These are phyloP conservation scores for Backusella circina DNA, from an alignment of 192 early-diverging fungal genomes.

Conservation along the genomic window DNA sequence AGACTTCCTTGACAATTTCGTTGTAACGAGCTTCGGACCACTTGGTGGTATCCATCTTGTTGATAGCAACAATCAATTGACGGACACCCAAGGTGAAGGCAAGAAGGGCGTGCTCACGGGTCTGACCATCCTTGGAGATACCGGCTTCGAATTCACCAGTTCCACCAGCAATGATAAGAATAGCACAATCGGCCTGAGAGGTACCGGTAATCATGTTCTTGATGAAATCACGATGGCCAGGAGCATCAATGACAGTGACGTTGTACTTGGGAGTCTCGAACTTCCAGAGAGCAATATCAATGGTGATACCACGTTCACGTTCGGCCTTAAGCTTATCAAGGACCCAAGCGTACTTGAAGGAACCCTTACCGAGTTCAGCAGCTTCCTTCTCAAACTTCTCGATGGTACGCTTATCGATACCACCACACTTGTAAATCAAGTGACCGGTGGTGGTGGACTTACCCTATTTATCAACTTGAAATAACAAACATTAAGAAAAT, in stretches of 20 bases:
- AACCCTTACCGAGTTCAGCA: constrained; percentile 97
- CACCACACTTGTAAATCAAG: constrained; percentile 99
- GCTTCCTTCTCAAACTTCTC: constrained; percentile 99
- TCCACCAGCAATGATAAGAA: constrained; percentile 93
- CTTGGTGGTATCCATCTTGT: constrained; percentile 99
- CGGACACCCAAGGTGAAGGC: constrained; percentile 97
- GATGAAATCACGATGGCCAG: constrained; percentile 99
- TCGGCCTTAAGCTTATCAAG: constrained; percentile 99
- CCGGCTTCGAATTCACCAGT: constrained; percentile 89
- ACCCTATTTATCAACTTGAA: too few relatives aligned
- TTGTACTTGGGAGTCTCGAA: constrained; percentile 92
- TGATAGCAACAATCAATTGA: constrained; percentile 98
- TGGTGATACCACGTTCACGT: constrained; percentile 99
- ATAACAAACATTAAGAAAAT: not conserved
- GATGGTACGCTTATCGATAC: constrained; percentile 99
- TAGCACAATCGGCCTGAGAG: constrained; percentile 95
- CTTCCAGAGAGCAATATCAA: constrained; percentile 97
- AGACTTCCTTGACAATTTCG: constrained; percentile 96
- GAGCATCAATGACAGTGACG: constrained; percentile 97
- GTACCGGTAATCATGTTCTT: constrained; percentile 99
- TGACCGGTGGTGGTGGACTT: constrained; percentile 99
- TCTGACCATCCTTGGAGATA: constrained; percentile 99
- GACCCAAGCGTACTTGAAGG: constrained; percentile 99
- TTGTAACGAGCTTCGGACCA: constrained; percentile 93
- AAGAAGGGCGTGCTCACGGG: constrained; percentile 98